Percentiles rank a stretch among this genome's conserved stretches.
Conservation (phyloP, 495 filamentous ascomycete species). For the Penicillium cosmopolitanum region DNA sequence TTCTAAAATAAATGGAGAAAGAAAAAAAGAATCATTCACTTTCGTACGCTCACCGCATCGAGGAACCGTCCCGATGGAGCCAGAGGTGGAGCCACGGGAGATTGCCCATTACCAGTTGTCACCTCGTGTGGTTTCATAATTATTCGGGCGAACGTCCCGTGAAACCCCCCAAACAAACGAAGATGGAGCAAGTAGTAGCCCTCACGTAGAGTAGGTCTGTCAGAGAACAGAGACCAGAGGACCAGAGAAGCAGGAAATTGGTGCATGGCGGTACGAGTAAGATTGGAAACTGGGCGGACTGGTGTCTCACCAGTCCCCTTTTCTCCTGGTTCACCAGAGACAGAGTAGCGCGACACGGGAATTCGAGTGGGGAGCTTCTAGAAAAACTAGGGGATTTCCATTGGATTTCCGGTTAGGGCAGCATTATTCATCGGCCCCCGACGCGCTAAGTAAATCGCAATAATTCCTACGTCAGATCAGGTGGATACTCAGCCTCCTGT, state of each 20-base stretch:
- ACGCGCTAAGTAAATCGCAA: conserved; percentile 23
- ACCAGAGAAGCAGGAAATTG: neutral
- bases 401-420: conserved; percentile 42
- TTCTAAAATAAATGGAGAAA: conserved; percentile 3
- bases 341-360: conserved; percentile 29
- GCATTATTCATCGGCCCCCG: conserved; percentile 22
- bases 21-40: conserved; percentile 8
- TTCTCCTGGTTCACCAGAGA: conserved; percentile 4
- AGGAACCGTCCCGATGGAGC: conserved; percentile 33
- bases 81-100: conserved; percentile 35
- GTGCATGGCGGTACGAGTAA: neutral
- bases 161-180: conserved; percentile 3
- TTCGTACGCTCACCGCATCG: conserved; percentile 28
- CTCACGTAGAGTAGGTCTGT: neutral
- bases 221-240: neutral
- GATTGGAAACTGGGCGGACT: neutral
- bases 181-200: neutral
- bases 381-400: conserved; percentile 42
- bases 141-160: conserved; percentile 12
- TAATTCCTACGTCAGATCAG: conserved; percentile 39
- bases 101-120: conserved; percentile 35
- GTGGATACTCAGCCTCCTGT: conserved; percentile 44
- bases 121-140: conserved; percentile 38
- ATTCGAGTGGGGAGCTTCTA: conserved; percentile 43
- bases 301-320: conserved; percentile 1